These are phyloP conservation scores for Globisporangium nunn DNA, from an alignment of 352 stramenopile genomes.

Conservation along the genomic window DNA sequence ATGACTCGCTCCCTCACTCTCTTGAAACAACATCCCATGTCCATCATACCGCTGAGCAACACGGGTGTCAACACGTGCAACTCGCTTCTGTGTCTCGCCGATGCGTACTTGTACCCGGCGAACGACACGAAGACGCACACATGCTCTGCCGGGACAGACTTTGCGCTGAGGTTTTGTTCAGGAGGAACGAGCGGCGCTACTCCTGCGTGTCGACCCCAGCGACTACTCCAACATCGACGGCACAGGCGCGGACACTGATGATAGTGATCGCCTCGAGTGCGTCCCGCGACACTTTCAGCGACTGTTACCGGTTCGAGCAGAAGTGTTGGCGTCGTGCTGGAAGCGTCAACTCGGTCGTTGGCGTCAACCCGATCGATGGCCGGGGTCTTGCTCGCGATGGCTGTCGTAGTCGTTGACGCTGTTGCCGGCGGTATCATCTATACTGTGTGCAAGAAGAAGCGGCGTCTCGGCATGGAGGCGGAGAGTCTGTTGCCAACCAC, in stretches of 20 bases:
- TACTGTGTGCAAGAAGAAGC: conserved; percentile 57
- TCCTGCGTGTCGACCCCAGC: conserved; percentile 17
- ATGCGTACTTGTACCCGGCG: conserved; percentile 63
- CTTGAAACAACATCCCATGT: conserved; percentile 65
- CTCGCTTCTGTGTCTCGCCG: conserved; percentile 38
- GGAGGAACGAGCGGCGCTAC: conserved; percentile 26
- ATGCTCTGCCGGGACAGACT: conserved; percentile 39
- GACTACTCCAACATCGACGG: background rate
- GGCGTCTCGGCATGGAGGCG: conserved; percentile 24
- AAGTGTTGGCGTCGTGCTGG: conserved; percentile 4
- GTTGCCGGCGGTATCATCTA: no score
- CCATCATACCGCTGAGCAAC: conserved; percentile 32
- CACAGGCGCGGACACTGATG: conserved; percentile 13
- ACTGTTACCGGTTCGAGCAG: conserved; percentile 10
- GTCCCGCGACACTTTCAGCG: conserved; percentile 10
- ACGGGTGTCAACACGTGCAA: conserved; percentile 27
- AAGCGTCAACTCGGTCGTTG: conserved; percentile 24
- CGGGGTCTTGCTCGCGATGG: conserved; percentile 34
- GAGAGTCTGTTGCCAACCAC: conserved; percentile 18
- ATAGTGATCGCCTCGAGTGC: conserved; percentile 23
- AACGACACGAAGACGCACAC: conserved; percentile 68
- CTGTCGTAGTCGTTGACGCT: conserved; percentile 27
- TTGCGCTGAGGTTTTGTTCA: conserved; percentile 52
- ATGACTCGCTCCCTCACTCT: no score
- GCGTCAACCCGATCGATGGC: conserved; percentile 9